A percentile compares a stretch with the other conserved stretches of the same genome.
phyloP scores from a whole-genome alignment of 169 alveolate genomes.

The Blepharisma undulans region DNA sequence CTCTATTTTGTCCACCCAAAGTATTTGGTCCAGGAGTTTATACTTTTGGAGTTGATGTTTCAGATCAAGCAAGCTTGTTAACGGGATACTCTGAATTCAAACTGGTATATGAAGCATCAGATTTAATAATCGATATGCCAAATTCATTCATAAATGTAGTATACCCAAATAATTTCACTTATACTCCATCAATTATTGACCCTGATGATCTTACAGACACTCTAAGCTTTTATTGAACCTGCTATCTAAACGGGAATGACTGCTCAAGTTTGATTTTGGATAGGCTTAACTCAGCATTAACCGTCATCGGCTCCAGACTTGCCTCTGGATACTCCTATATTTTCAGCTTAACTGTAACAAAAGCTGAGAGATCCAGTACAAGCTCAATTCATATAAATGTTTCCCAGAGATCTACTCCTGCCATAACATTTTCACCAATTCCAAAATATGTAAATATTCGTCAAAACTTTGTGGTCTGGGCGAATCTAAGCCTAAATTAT shows the following conservation, averaged over 20 bases:
- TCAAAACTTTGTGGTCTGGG: background rate
- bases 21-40: slow-evolving; percentile 4
- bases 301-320: background rate
- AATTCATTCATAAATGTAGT: background rate
- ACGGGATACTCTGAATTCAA: background rate
- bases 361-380: too few relatives aligned
- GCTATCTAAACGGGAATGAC: background rate
- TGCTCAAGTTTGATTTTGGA: background rate
- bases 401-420: too few relatives aligned
- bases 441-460: too few relatives aligned
- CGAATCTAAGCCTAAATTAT: background rate
- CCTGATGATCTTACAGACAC: background rate
- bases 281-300: background rate
- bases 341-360: too few relatives aligned
- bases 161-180: background rate
- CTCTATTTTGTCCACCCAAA: background rate
- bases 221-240: background rate
- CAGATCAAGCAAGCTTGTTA: background rate
- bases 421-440: too few relatives aligned
- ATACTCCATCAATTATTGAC: background rate
- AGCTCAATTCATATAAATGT: too few relatives aligned
- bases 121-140: background rate
- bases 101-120: background rate
- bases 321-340: background rate
- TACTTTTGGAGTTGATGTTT: background rate